Evolutionary conservation across 257 asterid species (phyloP), one percentile per base, ranked within the genome.

Genomic region (Mitragyna speciosa): DNA sequence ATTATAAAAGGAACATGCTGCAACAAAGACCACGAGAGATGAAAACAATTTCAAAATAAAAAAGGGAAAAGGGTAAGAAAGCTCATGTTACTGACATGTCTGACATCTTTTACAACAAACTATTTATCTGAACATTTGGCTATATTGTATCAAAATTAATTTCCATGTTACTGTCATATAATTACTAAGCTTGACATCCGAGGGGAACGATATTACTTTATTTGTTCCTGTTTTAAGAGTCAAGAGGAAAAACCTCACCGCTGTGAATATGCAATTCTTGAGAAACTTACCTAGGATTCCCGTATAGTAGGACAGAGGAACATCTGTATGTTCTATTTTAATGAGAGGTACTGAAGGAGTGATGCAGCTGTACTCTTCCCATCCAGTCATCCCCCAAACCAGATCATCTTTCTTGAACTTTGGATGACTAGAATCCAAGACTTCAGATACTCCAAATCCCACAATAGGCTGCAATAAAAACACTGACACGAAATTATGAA

Each of bases 321-420:
- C 84, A 83, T 89, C 86, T 6, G 72, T 76, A 19, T 77, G 80
- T 7, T 84, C 48, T 75, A 89, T 87, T 31, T 92, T 92, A 67
- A 83, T 84, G 43, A 84, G 78, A 26, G 70, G 51, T 12, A 82
- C 68, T 1, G 87, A 41, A 2, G 86, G 76, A 66, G 82, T 82
- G 20, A 88, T 61, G 1, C 86, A 78, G 74, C 86, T 87, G 56
- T 90, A 90, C 36, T 92, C 92, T 77, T 92, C 97, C 97, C 94
- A 92, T 26, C 88, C 87, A 12, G 84, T 83, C 10, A 79, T 15
- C 7, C 93, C 91, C 92, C 91, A 86, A 12, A 87, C 64, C 41
- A 91, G 56, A 39, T 91, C 96, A 43, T 81, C 94, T 49, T 87
- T 86, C 71, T 86, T 86, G 84, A 87, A 91, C 58, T 87, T 86